Evolutionary conservation across 805 yeast genomes (phyloP).

Genomic region (Starmerella khaoyaiensis): DNA sequence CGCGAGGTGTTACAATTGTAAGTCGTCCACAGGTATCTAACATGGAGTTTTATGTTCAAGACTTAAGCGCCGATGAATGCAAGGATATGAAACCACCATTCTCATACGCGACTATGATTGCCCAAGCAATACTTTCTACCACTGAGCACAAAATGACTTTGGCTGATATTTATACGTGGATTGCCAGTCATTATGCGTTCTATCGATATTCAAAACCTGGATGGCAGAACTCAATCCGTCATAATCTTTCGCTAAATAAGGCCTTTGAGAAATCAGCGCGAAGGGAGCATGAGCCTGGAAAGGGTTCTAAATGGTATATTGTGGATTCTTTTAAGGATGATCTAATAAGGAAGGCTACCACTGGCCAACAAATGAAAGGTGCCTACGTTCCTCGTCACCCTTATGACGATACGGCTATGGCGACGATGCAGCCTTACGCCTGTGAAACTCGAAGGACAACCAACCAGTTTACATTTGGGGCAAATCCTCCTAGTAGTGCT

Average conservation of each 20-base stretch:
- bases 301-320: conserved; percentile 99
- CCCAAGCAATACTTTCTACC: conserved; percentile 87
- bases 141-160: conserved; percentile 78
- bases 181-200: conserved; percentile 74
- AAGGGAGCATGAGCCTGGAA: conserved; percentile 91
- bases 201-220: conserved; percentile 88
- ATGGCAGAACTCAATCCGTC: conserved; percentile 97
- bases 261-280: conserved; percentile 97
- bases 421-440: neutral
- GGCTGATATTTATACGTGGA: conserved; percentile 88
- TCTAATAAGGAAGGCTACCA: conserved; percentile 61
- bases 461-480: too few relatives aligned
- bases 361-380: conserved; percentile 19
- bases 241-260: conserved; percentile 83
- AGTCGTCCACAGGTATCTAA: conserved; percentile 30
- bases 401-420: conserved; percentile 8
- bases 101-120: conserved; percentile 95
- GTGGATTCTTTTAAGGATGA: conserved; percentile 74
- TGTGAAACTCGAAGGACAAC: too few relatives aligned
- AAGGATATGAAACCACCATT: conserved; percentile 93
- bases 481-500: too few relatives aligned
- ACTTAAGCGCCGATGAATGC: conserved; percentile 73
- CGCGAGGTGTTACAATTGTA: conserved; percentile 33
- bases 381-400: conserved; percentile 11
- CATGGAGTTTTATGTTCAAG: conserved; percentile 27